A percentile compares a stretch with the other conserved stretches of the same genome.
These are phyloP conservation scores for Populus deltoides DNA, from an alignment of 345 rosid species.

Conservation along the genomic window DNA sequence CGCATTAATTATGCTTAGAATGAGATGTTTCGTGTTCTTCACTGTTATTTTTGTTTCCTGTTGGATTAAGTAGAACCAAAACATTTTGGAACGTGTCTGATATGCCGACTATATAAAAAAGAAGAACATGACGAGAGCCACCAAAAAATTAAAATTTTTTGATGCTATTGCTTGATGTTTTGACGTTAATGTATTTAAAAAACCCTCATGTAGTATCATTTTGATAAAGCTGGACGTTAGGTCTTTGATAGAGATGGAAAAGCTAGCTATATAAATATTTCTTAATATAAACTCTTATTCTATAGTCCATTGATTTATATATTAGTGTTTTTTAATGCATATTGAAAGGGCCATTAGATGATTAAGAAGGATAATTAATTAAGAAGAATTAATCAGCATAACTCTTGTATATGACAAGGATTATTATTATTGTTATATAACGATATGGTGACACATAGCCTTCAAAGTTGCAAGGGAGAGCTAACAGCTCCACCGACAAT, in stretches of 20 bases:
- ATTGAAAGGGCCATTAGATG: background rate
- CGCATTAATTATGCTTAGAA: background rate
- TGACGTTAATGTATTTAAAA: too few relatives aligned
- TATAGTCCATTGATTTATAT: too few relatives aligned
- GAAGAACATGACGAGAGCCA: background rate
- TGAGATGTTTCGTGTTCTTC: background rate
- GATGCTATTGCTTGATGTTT: too few relatives aligned
- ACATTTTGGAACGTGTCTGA: background rate
- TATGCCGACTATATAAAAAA: background rate
- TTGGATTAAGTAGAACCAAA: background rate
- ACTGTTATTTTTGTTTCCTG: background rate
- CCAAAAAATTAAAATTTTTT: too few relatives aligned
- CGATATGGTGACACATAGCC: background rate
- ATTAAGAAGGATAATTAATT: background rate
- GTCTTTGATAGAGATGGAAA: conserved; percentile 1
- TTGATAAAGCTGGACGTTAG: conserved; percentile 16
- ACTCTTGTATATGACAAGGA: background rate
- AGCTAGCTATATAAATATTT: background rate
- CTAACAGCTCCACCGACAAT: too few relatives aligned
- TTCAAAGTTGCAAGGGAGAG: background rate
- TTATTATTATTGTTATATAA: background rate
- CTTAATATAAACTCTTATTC: background rate
- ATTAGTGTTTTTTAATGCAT: background rate
- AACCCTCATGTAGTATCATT: too few relatives aligned
- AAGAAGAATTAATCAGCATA: background rate